Conservation (phyloP, 495 filamentous ascomycete genomes). For the Elasticomyces elasticus region DNA sequence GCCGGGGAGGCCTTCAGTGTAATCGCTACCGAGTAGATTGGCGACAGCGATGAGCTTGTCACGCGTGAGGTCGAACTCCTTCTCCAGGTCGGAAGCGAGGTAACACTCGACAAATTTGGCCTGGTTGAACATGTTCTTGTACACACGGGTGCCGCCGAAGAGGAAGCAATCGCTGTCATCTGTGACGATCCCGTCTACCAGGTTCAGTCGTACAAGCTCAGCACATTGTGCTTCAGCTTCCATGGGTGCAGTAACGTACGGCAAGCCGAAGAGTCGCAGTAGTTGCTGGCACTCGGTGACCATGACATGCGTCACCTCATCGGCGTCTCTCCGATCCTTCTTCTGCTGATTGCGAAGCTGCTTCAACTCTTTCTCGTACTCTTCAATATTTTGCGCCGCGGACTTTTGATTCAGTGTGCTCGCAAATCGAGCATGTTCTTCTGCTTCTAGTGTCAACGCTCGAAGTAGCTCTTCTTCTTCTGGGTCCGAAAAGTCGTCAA, state of each 20-base stretch:
- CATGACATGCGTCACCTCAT: constrained; percentile 93
- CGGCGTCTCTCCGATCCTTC: constrained; percentile 88
- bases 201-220: constrained; percentile 68
- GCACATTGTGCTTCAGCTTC: constrained; percentile 98
- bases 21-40: constrained; percentile 84
- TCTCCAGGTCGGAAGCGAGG: constrained; percentile 72
- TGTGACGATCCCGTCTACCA: constrained; percentile 97
- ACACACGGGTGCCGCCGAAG: constrained; percentile 89
- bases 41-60: constrained; percentile 76
- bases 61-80: constrained; percentile 75
- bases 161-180: constrained; percentile 96
- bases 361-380: constrained; percentile 79
- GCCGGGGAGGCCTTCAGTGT: constrained; percentile 81
- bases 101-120: constrained; percentile 98
- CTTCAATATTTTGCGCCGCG: constrained; percentile 50
- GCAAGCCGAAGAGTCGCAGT: constrained; percentile 79
- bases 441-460: constrained; percentile 75
- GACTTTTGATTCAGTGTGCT: constrained; percentile 68
- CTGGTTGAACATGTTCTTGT: constrained; percentile 99
- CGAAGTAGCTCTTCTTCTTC: constrained; percentile 83
- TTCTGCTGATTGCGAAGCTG: constrained; percentile 85
- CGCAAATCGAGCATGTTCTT: constrained; percentile 88
- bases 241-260: constrained; percentile 96
- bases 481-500: constrained; percentile 57
- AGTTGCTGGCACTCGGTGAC: constrained; percentile 88